Base-by-base conservation (phyloP, 148 eudicot species). In the Chenopodium berlandieri region DNA sequence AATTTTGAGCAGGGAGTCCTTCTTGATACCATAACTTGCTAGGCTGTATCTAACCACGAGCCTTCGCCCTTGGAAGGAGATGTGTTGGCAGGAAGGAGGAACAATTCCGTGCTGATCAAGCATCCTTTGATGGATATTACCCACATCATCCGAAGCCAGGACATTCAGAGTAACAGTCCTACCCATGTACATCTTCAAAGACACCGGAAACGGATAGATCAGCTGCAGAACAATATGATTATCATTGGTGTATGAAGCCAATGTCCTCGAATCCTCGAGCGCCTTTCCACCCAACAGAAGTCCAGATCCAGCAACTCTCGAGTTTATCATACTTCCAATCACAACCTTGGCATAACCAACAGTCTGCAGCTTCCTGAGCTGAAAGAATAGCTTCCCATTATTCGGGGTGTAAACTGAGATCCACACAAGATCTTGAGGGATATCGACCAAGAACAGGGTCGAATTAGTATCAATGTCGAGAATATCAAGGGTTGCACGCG, bases 351-450 rank as follows among this genome's bases (percentile, higher is more conserved):
- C 60, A 54, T 85, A 85, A 1, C 77, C 48, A 47, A 89, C 27
- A 0, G 84, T 85, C 14, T 76, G 48, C 50, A 74, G 34, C 62
- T 64, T 27, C 84, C 74, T 87, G 27, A 89, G 88, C 79, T 87
- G 71, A 5, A 76, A 44, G 13, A 60, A 1, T 11, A 56, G 0
- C 12, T 37, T 65, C 71, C 77, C 81, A 11, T 71, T 69, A 9
- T 50, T 14, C 17, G 79, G 84, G 74, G 83, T 70, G 60, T 20
- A 25, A 20, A 89, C 81, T 10, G 79, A 63, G 71, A 86, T 46
- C 11, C 71, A 23, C 64, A 81, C 4, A 23, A 34, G 11, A 47
- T 89, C 85, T 65, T 46, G 67, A 37, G 91, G 91, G 8, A 60
- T 62, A 20, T 79, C 30, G 13, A 85, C 69, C 87, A 87, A 40